Evolutionary conservation across 306 rosid genomes (phyloP).

Genomic region (Rosa multiflora): DNA sequence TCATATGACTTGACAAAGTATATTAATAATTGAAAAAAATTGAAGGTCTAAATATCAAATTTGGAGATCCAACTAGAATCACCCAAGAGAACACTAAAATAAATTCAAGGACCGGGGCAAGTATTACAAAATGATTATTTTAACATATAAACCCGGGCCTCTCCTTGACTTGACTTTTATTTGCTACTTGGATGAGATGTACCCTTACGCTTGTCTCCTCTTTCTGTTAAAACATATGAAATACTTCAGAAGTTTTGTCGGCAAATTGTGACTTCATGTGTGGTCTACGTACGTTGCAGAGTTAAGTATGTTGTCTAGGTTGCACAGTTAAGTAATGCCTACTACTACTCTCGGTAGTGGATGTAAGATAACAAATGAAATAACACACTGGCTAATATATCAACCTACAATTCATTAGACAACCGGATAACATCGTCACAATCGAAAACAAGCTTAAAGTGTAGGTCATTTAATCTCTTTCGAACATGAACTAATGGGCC

Average conservation of each 20-base stretch:
- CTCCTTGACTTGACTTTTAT: not conserved
- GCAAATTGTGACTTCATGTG: not conserved
- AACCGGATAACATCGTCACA: no score
- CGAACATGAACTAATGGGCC: not conserved
- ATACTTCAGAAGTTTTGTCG: not conserved
- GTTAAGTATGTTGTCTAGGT: no score
- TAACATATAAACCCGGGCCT: not conserved
- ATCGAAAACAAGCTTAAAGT: not conserved
- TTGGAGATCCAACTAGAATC: no score
- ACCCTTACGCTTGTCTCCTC: slow-evolving; percentile 35
- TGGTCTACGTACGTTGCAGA: not conserved
- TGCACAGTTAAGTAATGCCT: not conserved
- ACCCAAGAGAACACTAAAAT: not conserved
- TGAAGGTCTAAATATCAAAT: no score
- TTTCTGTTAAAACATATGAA: slow-evolving; percentile 23
- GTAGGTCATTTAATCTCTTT: no score
- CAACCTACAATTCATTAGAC: no score
- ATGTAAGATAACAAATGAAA: not conserved
- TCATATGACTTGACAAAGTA: no score
- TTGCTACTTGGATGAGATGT: slow-evolving; percentile 38
- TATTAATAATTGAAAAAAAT: no score
- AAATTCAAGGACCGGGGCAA: not conserved
- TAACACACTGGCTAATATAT: no score
- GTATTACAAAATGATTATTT: not conserved
- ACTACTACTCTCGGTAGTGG: not conserved